Percentiles rank a stretch among this genome's conserved stretches.
Conservation (phyloP, 192 early-diverging fungal genomes). For the Phlyctochytrium planicorne region DNA sequence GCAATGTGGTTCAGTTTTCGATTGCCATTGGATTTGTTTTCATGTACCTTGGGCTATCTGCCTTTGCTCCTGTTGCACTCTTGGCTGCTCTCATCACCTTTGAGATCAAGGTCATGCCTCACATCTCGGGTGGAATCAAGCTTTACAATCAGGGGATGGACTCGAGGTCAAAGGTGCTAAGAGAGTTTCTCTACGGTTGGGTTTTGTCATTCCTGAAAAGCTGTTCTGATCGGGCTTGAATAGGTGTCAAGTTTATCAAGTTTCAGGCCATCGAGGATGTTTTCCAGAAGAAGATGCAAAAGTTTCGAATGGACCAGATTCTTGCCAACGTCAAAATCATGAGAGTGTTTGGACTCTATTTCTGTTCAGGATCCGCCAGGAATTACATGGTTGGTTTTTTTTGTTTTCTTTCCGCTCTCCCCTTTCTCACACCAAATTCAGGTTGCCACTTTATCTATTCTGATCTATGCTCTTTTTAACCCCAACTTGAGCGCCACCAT, state of each 20-base stretch:
- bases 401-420: constrained; percentile 10
- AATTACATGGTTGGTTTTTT: constrained; percentile 3
- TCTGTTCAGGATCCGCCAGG: no score
- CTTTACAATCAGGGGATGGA: constrained; percentile 9
- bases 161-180: constrained; percentile 11
- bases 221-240: not conserved
- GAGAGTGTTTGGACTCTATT: no score
- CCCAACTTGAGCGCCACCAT: constrained; percentile 39
- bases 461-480: constrained; percentile 20
- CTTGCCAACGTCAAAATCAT: no score
- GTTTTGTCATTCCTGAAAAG: not conserved
- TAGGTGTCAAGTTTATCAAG: constrained; percentile 28
- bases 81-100: constrained; percentile 7
- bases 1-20: constrained; percentile 21
- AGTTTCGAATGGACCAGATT: constrained; percentile 5
- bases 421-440: constrained; percentile 6
- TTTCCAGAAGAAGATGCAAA: constrained; percentile 2
- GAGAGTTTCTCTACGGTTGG: constrained; percentile 25
- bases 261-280: constrained; percentile 20
- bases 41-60: constrained; percentile 2
- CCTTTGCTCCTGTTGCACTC: constrained; percentile 12
- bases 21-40: constrained; percentile 20
- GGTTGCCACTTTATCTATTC: constrained; percentile 21
- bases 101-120: not conserved
- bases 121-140: not conserved